These are phyloP conservation scores for Neofusicoccum sp. DNA, from an alignment of 2,329 filamentous ascomycete genomes.

Conservation along the genomic window DNA sequence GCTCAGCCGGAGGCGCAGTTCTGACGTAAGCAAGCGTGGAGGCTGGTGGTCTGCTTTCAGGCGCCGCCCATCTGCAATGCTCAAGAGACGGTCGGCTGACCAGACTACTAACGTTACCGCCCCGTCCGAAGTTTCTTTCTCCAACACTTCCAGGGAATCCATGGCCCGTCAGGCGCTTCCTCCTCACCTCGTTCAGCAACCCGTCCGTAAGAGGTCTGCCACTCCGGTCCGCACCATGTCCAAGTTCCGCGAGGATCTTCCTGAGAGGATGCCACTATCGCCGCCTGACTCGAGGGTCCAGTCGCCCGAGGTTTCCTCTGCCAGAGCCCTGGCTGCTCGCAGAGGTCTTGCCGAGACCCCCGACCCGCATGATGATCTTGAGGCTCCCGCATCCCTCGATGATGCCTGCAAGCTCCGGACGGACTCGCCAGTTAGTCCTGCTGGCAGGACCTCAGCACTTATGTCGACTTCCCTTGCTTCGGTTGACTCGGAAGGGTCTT, in stretches of 20 bases:
- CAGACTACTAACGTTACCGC: slow-evolving; percentile 46
- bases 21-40: slow-evolving; percentile 34
- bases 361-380: slow-evolving; percentile 3
- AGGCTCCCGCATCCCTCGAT: neutral
- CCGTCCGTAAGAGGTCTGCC: slow-evolving; percentile 49
- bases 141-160: slow-evolving; percentile 86
- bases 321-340: slow-evolving; percentile 41
- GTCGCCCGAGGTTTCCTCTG: slow-evolving; percentile 65
- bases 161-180: slow-evolving; percentile 61
- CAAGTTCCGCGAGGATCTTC: slow-evolving; percentile 88
- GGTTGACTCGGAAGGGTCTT: slow-evolving; percentile 92
- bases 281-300: slow-evolving; percentile 79
- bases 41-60: slow-evolving; percentile 31
- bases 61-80: slow-evolving; percentile 62
- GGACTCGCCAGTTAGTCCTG: slow-evolving; percentile 43
- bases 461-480: slow-evolving; percentile 86
- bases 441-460: slow-evolving; percentile 28
- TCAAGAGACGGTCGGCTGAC: slow-evolving; percentile 55
- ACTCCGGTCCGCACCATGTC: slow-evolving; percentile 79
- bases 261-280: slow-evolving; percentile 74
- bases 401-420: slow-evolving; percentile 28
- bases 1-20: slow-evolving; percentile 30
- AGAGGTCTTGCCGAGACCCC: slow-evolving; percentile 24
- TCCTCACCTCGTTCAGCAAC: slow-evolving; percentile 46
- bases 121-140: slow-evolving; percentile 70